These are phyloP conservation scores for Mrakiaceae sp. DNA, from an alignment of 1,284 basidiomycete species.

Conservation along the genomic window DNA sequence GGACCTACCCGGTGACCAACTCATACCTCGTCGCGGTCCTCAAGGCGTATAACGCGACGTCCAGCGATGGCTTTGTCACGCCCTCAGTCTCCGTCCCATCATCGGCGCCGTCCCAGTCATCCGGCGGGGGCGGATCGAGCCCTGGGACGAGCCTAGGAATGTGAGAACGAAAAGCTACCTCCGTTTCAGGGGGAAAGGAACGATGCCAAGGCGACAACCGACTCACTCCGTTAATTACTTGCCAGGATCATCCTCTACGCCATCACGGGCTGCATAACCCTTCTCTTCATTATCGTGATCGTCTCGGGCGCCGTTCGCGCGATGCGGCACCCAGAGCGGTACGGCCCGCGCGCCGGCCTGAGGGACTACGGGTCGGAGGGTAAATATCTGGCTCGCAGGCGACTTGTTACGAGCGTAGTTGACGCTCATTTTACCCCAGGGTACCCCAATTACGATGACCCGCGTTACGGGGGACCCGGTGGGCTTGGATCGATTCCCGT, in stretches of 20 bases:
- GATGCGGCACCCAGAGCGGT: conserved; percentile 77
- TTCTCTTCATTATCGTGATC: conserved; percentile 64
- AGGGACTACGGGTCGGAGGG: conserved; percentile 19
- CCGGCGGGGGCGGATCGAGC: conserved; percentile 17
- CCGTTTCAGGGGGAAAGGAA: neutral
- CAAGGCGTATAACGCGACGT: conserved; percentile 53
- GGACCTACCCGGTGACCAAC: conserved; percentile 38
- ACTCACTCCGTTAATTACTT: neutral
- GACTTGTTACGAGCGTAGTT: too few species aligned
- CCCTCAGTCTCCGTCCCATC: conserved; percentile 17
- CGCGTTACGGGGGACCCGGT: conserved; percentile 33
- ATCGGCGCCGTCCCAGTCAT: neutral
- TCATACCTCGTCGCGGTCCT: conserved; percentile 56
- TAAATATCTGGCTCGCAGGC: neutral
- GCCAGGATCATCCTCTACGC: conserved; percentile 61
- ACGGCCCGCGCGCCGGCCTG: conserved; percentile 50
- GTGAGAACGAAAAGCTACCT: neutral
- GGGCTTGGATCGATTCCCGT: conserved; percentile 26
- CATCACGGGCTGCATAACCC: conserved; percentile 48
- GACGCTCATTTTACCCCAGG: neutral
- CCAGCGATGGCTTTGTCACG: conserved; percentile 20
- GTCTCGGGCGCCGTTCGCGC: conserved; percentile 70
- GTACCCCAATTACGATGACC: neutral
- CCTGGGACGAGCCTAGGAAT: conserved; percentile 2
- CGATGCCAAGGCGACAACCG: neutral